Evolutionary conservation across 495 filamentous ascomycete genomes (phyloP), one percentile per base, ranked within the genome.

Genomic region (Articulospora tetracladia): DNA sequence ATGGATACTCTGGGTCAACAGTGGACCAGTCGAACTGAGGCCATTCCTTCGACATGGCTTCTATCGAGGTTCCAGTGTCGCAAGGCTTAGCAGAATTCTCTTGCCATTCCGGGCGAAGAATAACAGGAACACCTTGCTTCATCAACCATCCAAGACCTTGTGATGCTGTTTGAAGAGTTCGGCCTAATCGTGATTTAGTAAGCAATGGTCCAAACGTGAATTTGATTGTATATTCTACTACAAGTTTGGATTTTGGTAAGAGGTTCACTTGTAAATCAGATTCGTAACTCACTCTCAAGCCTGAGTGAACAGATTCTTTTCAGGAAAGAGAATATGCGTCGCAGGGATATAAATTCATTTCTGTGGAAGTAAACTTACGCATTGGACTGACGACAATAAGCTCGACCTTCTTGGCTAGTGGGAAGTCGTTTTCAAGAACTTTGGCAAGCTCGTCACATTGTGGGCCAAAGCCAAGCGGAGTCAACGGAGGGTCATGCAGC

Each of bases 21-120:
- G 66, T 58, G 25, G 72, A 73, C 67, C 82, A 85, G 68, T 83
- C 76, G 47, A 83, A 76, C 44, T 69, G 54, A 1, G 82, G 80
- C 65, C 83, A 86, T 57, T 80, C 75, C 12, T 73, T 22, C 3
- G 27, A 26, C 15, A 86, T 73, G 1, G 64, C 59, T 11, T 66
- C 44, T 51, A 83, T 62, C 10, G 71, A 60, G 4, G 74, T 77
- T 23, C 84, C 84, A 1, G 72, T 78, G 63, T 86, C 84, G 69
- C 84, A 87, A 15, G 77, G 80, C 53, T 83, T 77, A 53, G 63
- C 72, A 27, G 78, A 77, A 63, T 79, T 86, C 73, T 87, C 84
- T 73, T 80, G 78, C 79, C 79, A 81, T 25, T 74, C 73, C 1
- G 83, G 77, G 53, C 84, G 73, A 1, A 81, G 76, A 20, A 76